Conservation (phyloP, 1,139 yeast species). For the Scheffersomyces parashehatae region DNA sequence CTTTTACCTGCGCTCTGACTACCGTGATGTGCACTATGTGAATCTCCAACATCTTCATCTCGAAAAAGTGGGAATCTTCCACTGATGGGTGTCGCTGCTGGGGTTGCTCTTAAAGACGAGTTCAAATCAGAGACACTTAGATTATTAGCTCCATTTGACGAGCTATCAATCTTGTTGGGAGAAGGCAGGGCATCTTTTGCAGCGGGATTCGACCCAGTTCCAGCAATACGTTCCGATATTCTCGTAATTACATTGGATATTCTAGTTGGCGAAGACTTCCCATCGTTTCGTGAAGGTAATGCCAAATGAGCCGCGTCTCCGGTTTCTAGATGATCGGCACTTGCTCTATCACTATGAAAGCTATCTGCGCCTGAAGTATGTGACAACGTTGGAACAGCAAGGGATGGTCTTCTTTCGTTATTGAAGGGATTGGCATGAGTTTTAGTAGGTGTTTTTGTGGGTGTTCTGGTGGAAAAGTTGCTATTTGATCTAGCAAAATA, state of each 20-base stretch:
- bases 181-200: conserved; percentile 7
- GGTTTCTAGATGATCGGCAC: too few species aligned
- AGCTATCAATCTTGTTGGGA: too few species aligned
- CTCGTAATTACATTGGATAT: conserved; percentile 33
- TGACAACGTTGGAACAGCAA: too few species aligned
- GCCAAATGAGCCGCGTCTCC: too few species aligned
- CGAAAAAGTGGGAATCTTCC: conserved; percentile 11
- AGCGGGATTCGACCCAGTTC: conserved; percentile 23
- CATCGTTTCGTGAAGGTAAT: neutral
- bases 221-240: conserved; percentile 47
- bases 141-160: too few species aligned
- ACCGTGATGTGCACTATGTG: too few species aligned
- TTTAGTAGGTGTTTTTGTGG: neutral
- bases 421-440: too few species aligned
- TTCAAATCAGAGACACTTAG: too few species aligned
- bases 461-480: neutral
- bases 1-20: too few species aligned
- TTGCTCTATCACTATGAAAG: too few species aligned
- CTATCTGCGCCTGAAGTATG: too few species aligned
- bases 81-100: conserved; percentile 8
- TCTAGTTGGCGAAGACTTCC: conserved; percentile 16
- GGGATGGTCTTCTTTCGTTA: too few species aligned
- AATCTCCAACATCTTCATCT: neutral
- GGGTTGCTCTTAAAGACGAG: neutral
- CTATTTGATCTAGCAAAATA: neutral